Conservation (phyloP, 129 eudicot genomes). For the Pittosporum tobira region DNA sequence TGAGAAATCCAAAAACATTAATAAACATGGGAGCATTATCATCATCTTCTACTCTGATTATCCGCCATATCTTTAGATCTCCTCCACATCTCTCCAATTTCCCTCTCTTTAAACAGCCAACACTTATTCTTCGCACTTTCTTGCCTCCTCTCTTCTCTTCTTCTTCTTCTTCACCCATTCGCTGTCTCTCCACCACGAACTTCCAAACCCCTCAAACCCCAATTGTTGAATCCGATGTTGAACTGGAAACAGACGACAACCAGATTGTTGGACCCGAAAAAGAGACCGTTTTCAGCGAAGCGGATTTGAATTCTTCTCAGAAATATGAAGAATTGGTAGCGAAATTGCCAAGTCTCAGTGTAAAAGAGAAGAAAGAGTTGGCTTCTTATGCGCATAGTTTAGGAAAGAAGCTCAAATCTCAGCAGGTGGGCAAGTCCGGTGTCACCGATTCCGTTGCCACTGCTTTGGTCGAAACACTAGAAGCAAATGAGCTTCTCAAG, state of each 20-base stretch:
- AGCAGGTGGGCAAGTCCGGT: constrained; percentile 89
- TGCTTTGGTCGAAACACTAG: constrained; percentile 77
- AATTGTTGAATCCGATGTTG: constrained; percentile 2
- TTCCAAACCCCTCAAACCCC: constrained; percentile 4
- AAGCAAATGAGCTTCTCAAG: constrained; percentile 90
- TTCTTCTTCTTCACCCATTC: constrained; percentile 6
- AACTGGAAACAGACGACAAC: neutral
- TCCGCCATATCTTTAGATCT: no score
- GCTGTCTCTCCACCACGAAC: constrained; percentile 19
- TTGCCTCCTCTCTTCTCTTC: constrained; percentile 13
- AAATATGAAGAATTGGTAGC: constrained; percentile 22
- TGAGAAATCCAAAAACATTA: no score
- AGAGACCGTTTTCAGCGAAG: neutral
- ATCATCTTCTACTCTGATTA: no score
- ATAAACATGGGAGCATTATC: no score
- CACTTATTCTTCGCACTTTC: constrained; percentile 10
- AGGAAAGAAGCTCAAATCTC: constrained; percentile 88
- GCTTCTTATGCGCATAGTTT: constrained; percentile 80
- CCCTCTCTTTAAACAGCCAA: no score
- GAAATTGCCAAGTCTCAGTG: constrained; percentile 43
- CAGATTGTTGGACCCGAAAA: constrained; percentile 6
- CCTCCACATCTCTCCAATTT: no score
- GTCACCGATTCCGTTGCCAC: constrained; percentile 63
- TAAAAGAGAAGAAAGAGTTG: constrained; percentile 84
- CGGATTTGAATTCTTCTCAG: constrained; percentile 6